Evolutionary conservation across 345 rosid species (phyloP).

Genomic region (Populus simonii): DNA sequence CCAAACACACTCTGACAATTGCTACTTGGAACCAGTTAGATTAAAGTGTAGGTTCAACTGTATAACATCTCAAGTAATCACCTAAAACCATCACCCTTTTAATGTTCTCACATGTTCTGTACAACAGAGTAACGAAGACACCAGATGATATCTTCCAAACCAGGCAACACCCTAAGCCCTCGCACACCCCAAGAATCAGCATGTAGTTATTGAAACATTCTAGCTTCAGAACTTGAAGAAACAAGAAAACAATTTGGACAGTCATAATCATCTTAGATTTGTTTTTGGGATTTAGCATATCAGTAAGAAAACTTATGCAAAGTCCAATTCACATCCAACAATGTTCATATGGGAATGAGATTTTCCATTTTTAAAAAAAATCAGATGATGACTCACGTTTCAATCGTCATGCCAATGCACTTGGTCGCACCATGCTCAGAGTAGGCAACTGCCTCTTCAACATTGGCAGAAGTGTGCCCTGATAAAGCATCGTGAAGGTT

Average conservation of each 20-base stretch:
- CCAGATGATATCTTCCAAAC: not conserved
- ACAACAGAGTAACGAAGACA: not conserved
- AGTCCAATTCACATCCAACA: conserved; percentile 1
- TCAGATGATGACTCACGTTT: conserved; percentile 63
- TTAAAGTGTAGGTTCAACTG: not conserved
- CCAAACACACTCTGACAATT: not conserved
- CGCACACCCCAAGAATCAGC: not conserved
- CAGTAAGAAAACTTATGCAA: not conserved
- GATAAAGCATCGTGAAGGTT: conserved; percentile 98
- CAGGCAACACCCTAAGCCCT: too few relatives aligned
- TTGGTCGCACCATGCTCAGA: conserved; percentile 91
- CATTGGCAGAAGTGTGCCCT: conserved; percentile 90
- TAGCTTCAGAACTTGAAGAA: not conserved
- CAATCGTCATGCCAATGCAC: conserved; percentile 99
- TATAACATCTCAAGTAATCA: not conserved
- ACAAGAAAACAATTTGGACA: not conserved
- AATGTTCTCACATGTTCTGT: not conserved
- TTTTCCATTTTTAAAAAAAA: not conserved
- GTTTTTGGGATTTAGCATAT: not conserved
- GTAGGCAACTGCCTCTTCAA: conserved; percentile 94
- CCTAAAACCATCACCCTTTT: not conserved
- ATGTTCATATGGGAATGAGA: not conserved
- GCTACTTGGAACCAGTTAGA: not conserved
- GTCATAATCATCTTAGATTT: not conserved
- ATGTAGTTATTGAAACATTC: not conserved